phyloP scores from a whole-genome alignment of 2,329 filamentous ascomycete species.

The Neoarthrinium moseri region DNA sequence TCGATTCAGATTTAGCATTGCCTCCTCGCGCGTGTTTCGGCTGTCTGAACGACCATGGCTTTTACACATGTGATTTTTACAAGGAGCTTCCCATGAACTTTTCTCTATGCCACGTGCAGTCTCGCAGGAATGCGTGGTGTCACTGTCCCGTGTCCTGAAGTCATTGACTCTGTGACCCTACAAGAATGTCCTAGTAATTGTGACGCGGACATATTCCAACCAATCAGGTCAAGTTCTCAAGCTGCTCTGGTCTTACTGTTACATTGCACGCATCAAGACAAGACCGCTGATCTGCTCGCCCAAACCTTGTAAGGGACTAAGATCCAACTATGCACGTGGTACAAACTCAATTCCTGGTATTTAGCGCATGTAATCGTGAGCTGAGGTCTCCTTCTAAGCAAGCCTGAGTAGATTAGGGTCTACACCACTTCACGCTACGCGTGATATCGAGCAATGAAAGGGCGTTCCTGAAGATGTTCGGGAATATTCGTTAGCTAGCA shows the following conservation, averaged over 20 bases:
- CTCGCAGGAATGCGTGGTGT: slow-evolving; percentile 12
- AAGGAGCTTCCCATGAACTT: too few relatives aligned
- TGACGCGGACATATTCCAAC: slow-evolving; percentile 1
- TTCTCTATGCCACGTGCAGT: background rate
- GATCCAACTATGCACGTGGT: too few relatives aligned
- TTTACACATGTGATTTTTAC: too few relatives aligned
- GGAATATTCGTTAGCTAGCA: too few relatives aligned
- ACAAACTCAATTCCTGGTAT: too few relatives aligned
- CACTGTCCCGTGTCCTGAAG: slow-evolving; percentile 16
- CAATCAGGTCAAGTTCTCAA: too few relatives aligned
- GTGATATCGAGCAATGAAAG: background rate
- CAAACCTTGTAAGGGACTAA: too few relatives aligned
- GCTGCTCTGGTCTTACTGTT: background rate
- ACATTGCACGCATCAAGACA: slow-evolving; percentile 2
- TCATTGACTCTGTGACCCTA: slow-evolving; percentile 16
- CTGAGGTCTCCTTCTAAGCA: background rate
- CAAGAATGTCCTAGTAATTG: background rate
- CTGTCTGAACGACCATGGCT: too few relatives aligned
- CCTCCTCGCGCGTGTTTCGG: too few relatives aligned
- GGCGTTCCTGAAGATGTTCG: background rate
- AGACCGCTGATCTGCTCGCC: too few relatives aligned
- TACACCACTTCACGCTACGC: background rate
- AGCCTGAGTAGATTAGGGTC: slow-evolving; percentile 15
- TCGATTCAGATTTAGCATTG: too few relatives aligned
- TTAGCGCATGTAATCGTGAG: too few relatives aligned